Base-by-base conservation (phyloP, 768 basidiomycete genomes). In the Coprinopsis marcescibilis region DNA sequence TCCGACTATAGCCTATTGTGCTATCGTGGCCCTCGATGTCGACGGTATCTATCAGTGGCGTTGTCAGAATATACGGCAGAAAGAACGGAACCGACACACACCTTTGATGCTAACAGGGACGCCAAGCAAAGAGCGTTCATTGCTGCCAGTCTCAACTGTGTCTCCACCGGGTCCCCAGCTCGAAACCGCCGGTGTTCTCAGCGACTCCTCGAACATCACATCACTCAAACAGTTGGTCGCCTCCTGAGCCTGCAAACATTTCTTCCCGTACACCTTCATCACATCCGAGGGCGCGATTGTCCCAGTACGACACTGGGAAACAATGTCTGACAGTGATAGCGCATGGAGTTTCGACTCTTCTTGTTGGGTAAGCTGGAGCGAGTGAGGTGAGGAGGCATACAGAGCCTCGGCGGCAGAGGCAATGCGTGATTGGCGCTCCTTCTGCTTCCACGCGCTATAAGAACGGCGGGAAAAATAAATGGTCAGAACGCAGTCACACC, bases 41-140 rank as follows among this genome's bases (percentile, higher is more conserved):
- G 42, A 73, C 60, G 2, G 72, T 73, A 54, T 76, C 73, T 71
- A 43, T 25, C 27, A 32, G 38, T 48, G 29, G 30, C 44, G 27
- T 38, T 51, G 48, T 24, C 44, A 53, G 24, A 51, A 45, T 14
- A 24, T n/a, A n/a, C n/a, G n/a, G n/a, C n/a, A 24, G 25, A 25
- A 29, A 32, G 44, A 38, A 36, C 20, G 23, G 17, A 32, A 42
- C 13, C 29, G 23, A 17, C 37, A 46, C 55, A 39, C 53, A 66
- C 84, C 83, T 68, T 86, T 86, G 55, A 86, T 65, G 39, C 80
- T 81, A 15, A 86, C 68, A 13, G 85, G 85, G 0, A 87, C 75
- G 14, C 83, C 83, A 38, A 83, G 72, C 5, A 86, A 67, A 10
- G 78, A 74, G 15, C 69, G 68, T 48, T 72, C 69, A 30, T 55